Evolutionary conservation across 1,139 yeast species (phyloP).

Genomic region (Yueomyces sp.): DNA sequence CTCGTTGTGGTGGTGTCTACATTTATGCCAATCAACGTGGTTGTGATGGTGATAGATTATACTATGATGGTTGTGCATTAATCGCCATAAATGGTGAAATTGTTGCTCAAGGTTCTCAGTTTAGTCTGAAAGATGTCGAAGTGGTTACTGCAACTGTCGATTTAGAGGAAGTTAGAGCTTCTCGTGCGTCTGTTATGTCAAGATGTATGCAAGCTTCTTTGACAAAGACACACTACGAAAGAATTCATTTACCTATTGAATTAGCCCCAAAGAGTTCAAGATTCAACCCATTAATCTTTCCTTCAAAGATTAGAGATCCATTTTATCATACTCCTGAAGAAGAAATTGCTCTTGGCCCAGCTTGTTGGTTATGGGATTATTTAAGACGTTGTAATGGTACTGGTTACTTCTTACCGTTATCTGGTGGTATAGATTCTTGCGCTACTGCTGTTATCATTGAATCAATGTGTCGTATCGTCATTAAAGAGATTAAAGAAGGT

Average conservation of each 20-base stretch:
- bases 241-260: conserved; percentile 49
- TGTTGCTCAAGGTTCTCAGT: conserved; percentile 88
- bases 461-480: conserved; percentile 84
- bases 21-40: conserved; percentile 92
- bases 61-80: conserved; percentile 93
- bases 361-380: conserved; percentile 99
- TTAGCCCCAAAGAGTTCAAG: conserved; percentile 44
- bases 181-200: conserved; percentile 58
- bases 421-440: conserved; percentile 97
- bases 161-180: conserved; percentile 77
- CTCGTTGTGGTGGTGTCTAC: conserved; percentile 93
- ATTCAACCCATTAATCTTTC: conserved; percentile 54
- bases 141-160: conserved; percentile 90
- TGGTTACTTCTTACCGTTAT: conserved; percentile 83
- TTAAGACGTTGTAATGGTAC: conserved; percentile 79
- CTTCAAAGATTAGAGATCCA: conserved; percentile 40
- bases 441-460: conserved; percentile 92
- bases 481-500: conserved; percentile 50
- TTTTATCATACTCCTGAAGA: conserved; percentile 77
- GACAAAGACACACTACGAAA: conserved; percentile 38
- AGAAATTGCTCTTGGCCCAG: conserved; percentile 95
- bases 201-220: conserved; percentile 65
- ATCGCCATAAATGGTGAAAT: conserved; percentile 85
- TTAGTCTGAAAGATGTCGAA: conserved; percentile 80
- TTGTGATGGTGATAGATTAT: conserved; percentile 93